Conservation (phyloP, 2,329 filamentous ascomycete genomes). For the Fusarium piperis region DNA sequence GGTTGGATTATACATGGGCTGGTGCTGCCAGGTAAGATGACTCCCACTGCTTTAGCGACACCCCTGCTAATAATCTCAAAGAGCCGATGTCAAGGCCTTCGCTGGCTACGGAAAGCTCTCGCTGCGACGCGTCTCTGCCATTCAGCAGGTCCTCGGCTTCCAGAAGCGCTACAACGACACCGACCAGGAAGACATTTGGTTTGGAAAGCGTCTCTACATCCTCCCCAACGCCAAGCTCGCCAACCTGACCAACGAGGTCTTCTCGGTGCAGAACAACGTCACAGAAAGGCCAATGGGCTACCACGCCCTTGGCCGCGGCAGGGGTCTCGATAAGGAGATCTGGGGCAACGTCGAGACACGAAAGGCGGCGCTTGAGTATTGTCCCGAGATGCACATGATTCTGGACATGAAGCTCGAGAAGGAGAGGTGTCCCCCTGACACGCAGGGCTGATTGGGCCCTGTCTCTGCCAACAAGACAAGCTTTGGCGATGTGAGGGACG, state of each 20-base stretch:
- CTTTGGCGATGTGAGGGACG: neutral
- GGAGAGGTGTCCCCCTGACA: neutral
- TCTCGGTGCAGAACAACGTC: neutral
- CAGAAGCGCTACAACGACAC: neutral
- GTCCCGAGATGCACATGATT: neutral
- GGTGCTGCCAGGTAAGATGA: neutral
- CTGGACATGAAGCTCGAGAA: neutral
- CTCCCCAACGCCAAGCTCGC: neutral
- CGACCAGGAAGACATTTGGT: neutral
- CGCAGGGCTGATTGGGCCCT: neutral
- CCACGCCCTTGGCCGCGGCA: neutral
- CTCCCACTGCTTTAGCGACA: neutral
- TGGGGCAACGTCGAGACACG: neutral
- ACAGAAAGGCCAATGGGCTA: neutral
- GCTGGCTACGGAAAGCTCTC: conserved; percentile 1
- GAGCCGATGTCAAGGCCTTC: neutral
- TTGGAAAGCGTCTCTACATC: neutral
- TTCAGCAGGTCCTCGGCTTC: neutral
- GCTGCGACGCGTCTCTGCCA: neutral
- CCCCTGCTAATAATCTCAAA: neutral
- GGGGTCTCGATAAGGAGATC: neutral
- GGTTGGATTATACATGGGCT: neutral
- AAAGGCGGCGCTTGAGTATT: neutral
- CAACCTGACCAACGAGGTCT: neutral
- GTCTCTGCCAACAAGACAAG: neutral